Conservation (phyloP, 2,329 filamentous ascomycete species). For the Pyrenochaeta sp. region DNA sequence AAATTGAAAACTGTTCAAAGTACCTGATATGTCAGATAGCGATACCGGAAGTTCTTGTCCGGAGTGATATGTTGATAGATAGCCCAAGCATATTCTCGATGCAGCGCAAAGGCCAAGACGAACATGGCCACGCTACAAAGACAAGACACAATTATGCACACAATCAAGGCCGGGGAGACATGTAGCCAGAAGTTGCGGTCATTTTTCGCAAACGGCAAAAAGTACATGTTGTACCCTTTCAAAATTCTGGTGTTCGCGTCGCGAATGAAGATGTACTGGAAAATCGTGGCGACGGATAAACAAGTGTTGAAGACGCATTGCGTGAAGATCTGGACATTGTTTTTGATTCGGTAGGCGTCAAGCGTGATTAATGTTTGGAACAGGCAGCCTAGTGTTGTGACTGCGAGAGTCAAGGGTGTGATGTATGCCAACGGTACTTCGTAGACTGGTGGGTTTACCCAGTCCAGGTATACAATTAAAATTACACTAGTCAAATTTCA, state of each 20-base stretch:
- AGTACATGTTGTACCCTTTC: not conserved
- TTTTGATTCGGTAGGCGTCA: slow-evolving; percentile 31
- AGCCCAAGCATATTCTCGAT: slow-evolving; percentile 24
- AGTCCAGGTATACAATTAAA: slow-evolving; percentile 21
- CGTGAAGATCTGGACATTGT: slow-evolving; percentile 31
- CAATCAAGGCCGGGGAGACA: not conserved
- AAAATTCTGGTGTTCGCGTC: not conserved
- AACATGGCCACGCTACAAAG: not conserved
- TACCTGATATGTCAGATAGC: slow-evolving; percentile 22
- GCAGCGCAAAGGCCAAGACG: slow-evolving; percentile 11
- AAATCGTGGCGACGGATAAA: slow-evolving; percentile 20
- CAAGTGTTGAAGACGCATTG: slow-evolving; percentile 27
- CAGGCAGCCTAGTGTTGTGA: slow-evolving; percentile 25
- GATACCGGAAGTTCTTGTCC: slow-evolving; percentile 9
- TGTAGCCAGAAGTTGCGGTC: slow-evolving; percentile 12
- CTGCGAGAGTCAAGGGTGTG: slow-evolving; percentile 19
- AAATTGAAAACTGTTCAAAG: not conserved
- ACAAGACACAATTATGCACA: slow-evolving; percentile 8
- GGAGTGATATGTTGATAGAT: slow-evolving; percentile 22
- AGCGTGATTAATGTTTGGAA: slow-evolving; percentile 30
- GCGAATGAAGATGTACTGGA: slow-evolving; percentile 27
- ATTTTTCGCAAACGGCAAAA: slow-evolving; percentile 22
- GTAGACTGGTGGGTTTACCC: slow-evolving; percentile 25
- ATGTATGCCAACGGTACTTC: slow-evolving; percentile 26
- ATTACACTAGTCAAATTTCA: slow-evolving; percentile 5